Evolutionary conservation across 1,139 yeast species (phyloP), one percentile per base, ranked within the genome.

Genomic region (Taphrina confusa): DNA sequence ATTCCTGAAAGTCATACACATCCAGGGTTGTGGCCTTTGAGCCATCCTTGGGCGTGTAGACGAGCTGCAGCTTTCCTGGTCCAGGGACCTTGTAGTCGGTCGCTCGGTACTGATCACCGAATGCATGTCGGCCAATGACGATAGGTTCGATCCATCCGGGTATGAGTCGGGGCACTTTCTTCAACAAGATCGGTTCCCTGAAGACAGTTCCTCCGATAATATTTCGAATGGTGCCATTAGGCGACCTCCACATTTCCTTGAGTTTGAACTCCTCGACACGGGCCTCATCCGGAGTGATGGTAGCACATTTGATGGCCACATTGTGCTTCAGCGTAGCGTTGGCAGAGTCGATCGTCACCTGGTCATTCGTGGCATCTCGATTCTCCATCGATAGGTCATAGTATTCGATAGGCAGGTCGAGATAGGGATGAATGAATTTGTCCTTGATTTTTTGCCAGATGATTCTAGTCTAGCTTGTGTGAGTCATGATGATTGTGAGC

Each of bases 231-330:
- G 97, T 91, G 67, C 97, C 97, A 75, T 91, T 91, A 66, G 97
- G 97, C 23, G 96, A 88, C 61, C 87, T 80, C 97, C 97, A 91
- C 97, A 91, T 91, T 75, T 90, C 85, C 76, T 90, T 90, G 74
- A 91, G 81, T 64, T 80, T 77, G 74, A 89, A 91, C 76, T 91
- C 97, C 74, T 87, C 76, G 60, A 91, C 97, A 69, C 97, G 83
- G 45, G 87, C 91, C 77, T 91, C 97, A 73, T 91, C 97, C 6
- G 97, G 97, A n/a, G 97, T 91, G 73, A 91, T 91, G 61, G 97
- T 91, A 57, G 97, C 97, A 77, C 97, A 91, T 78, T 91, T 91
- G 70, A 91, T 86, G 63, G 95, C 97, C 54, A 91, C 97, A 61
- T 90, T 88, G 73, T 88, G 85, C 76, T 90, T 80, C 73, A 83